Conservation (phyloP, 352 stramenopile species). For the Phytophthora crassamura region DNA sequence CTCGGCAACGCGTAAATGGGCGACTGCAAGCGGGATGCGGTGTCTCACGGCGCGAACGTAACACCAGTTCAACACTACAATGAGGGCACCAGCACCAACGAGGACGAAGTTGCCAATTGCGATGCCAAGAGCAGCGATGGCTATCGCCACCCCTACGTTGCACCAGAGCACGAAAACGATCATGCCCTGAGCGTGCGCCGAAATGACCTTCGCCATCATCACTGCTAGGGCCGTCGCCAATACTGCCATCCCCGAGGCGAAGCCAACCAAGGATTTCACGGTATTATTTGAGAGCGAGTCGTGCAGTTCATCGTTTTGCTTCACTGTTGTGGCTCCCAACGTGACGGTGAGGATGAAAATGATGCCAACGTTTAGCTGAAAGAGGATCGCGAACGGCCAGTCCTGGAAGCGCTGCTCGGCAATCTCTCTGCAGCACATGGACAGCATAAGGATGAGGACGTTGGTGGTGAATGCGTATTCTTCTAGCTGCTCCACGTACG, state of each 20-base stretch:
- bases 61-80: slow-evolving; percentile 65
- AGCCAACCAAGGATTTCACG: slow-evolving; percentile 49
- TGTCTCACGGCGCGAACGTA: slow-evolving; percentile 79
- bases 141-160: slow-evolving; percentile 61
- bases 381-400: slow-evolving; percentile 73
- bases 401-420: slow-evolving; percentile 49
- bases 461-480: neutral
- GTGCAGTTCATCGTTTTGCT: slow-evolving; percentile 12
- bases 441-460: neutral
- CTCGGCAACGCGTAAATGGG: slow-evolving; percentile 87
- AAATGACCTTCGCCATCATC: slow-evolving; percentile 66
- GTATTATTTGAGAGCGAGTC: slow-evolving; percentile 47
- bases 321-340: slow-evolving; percentile 1
- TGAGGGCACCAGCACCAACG: slow-evolving; percentile 48
- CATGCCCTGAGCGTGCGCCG: slow-evolving; percentile 64
- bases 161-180: slow-evolving; percentile 81
- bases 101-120: slow-evolving; percentile 54
- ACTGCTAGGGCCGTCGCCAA: slow-evolving; percentile 52
- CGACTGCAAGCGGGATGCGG: slow-evolving; percentile 92
- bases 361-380: slow-evolving; percentile 59
- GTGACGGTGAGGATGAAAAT: slow-evolving; percentile 52
- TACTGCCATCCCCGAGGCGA: slow-evolving; percentile 47
- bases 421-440: neutral
- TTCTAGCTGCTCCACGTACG: neutral
- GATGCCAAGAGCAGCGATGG: slow-evolving; percentile 57